Conservation (phyloP, 768 basidiomycete species). For the Suillus plorans region DNA sequence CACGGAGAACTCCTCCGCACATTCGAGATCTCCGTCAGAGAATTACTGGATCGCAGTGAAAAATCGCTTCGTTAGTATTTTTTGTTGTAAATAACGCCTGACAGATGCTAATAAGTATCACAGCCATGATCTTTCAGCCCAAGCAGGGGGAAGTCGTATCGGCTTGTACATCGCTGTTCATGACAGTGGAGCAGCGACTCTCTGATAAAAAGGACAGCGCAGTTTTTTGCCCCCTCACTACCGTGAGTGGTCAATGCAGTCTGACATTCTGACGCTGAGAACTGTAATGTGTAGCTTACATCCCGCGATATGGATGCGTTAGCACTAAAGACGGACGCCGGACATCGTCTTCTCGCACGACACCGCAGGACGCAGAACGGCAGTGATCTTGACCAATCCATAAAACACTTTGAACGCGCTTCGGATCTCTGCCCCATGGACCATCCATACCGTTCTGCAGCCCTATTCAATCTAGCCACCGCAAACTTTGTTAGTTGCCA, state of each 20-base stretch:
- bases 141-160: no score
- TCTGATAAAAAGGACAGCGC: no score
- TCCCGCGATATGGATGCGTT: no score
- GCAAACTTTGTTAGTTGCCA: neutral
- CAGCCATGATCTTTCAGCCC: no score
- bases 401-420: neutral
- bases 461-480: neutral
- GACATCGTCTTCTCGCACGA: neutral
- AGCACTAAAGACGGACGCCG: no score
- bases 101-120: neutral
- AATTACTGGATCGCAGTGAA: neutral
- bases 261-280: no score
- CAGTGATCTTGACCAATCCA: neutral
- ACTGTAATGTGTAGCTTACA: no score
- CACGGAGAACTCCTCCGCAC: slow-evolving; percentile 4
- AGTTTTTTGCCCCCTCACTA: no score
- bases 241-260: no score
- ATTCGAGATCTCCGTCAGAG: neutral
- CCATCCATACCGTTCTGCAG: neutral
- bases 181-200: no score
- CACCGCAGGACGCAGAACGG: neutral
- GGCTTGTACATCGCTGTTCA: no score
- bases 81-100: neutral
- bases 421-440: neutral
- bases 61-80: neutral